Evolutionary conservation across 1,284 basidiomycete species (phyloP), one percentile per base, ranked within the genome.

Genomic region (Baeospora myosura): DNA sequence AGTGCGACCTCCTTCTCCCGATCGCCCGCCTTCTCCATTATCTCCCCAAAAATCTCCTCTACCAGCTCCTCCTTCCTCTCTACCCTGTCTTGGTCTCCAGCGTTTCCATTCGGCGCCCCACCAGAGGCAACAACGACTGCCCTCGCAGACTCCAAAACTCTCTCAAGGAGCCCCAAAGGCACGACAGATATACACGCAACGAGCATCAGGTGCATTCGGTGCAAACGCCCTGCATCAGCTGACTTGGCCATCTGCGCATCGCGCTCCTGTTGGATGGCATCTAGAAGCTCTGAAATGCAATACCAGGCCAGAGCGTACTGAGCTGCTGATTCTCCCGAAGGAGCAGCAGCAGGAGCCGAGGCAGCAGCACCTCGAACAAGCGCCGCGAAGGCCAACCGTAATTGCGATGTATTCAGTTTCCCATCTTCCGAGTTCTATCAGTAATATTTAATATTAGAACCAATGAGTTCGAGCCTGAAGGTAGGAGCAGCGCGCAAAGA

Each of bases 361-460:
- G 40, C 24, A 28, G 43, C 5, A 11, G 32, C 21, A 22, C 25
- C 4, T 16, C 14, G 30, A 33, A 10, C 41, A n/a, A 42, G 36
- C 12, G 35, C 42, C 11, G 21, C 23, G 37, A 40, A 33, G 11
- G 84, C 83, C 26, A 85, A 66, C 26, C 76, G 62, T 5, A 87
- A 63, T 53, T 88, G 85, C 0, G 63, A 42, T 0, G 70, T 71
- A 47, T 64, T 81, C 12, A 87, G 61, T 47, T 64, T 69, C 14
- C 68, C 75, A 34, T 81, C 71, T 0, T 53, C 55, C 1, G 84
- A 80, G 56, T 85, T 87, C 84, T 88, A 51, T 32, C 39, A n/a
- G 47, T 35, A 35, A 17, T 16, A 31, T n/a, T 18, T 38, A 5
- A 25, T 14, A 26, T 22, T n/a, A n/a, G n/a, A n/a, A n/a, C n/a